These are phyloP conservation scores for Blastomyces parvus DNA, from an alignment of 2,329 filamentous ascomycete genomes.

Conservation along the genomic window DNA sequence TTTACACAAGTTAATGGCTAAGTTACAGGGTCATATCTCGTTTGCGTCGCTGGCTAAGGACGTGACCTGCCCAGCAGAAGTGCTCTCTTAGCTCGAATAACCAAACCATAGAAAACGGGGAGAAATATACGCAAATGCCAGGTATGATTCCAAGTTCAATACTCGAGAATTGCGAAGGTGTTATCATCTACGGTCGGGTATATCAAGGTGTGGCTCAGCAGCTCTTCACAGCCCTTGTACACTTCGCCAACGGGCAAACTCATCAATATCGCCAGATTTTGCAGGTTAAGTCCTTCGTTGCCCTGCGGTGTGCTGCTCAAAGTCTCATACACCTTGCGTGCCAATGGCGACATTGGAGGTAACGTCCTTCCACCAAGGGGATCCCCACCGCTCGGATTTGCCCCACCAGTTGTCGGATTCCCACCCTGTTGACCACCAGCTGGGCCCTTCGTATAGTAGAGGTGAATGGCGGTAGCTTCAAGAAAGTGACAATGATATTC, in stretches of 20 bases:
- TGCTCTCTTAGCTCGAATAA: not conserved
- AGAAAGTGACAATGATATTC: slow-evolving; percentile 89
- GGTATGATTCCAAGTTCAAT: not conserved
- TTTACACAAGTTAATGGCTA: not conserved
- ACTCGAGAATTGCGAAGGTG: slow-evolving; percentile 80
- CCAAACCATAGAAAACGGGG: not conserved
- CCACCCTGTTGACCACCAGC: slow-evolving; percentile 38
- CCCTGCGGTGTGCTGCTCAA: slow-evolving; percentile 58
- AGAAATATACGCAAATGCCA: not conserved
- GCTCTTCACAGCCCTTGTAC: slow-evolving; percentile 67
- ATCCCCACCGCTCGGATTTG: slow-evolving; percentile 27
- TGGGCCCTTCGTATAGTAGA: slow-evolving; percentile 68
- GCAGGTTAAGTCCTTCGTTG: slow-evolving; percentile 75
- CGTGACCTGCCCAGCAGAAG: too few species aligned
- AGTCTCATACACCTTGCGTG: slow-evolving; percentile 61
- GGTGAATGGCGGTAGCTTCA: slow-evolving; percentile 79
- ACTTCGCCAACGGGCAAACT: slow-evolving; percentile 62
- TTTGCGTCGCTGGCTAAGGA: too few species aligned
- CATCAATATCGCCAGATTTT: slow-evolving; percentile 59
- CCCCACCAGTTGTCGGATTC: slow-evolving; percentile 32
- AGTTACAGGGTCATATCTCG: too few species aligned
- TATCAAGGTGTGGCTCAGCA: slow-evolving; percentile 63
- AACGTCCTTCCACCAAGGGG: slow-evolving; percentile 28
- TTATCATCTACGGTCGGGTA: slow-evolving; percentile 89
- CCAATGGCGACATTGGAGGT: slow-evolving; percentile 45